A percentile compares a stretch with the other conserved stretches of the same genome.
Conservation (phyloP, 1,139 yeast genomes). For the Pichia norvegensis region DNA sequence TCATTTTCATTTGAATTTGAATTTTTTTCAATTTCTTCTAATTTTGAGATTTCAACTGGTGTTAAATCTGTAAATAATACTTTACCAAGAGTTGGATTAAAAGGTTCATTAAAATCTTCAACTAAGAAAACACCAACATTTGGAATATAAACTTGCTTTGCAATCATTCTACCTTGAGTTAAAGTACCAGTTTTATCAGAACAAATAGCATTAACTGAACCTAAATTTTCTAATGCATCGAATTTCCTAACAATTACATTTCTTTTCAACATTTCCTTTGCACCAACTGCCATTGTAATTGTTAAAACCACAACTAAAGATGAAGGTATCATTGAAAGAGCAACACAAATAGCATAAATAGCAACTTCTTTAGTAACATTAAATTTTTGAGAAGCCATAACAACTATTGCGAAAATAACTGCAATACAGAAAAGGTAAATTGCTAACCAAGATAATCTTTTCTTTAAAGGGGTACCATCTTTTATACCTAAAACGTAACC, state of each 20-base stretch:
- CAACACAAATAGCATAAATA: constrained; percentile 76
- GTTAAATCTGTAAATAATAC: constrained; percentile 36
- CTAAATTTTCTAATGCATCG: constrained; percentile 73
- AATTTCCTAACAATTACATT: constrained; percentile 71
- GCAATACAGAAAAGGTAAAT: constrained; percentile 62
- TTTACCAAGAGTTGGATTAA: constrained; percentile 63
- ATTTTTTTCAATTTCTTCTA: constrained; percentile 33
- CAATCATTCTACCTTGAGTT: constrained; percentile 75
- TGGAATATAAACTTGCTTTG: constrained; percentile 72
- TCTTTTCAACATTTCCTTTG: constrained; percentile 65
- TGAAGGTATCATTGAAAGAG: constrained; percentile 78
- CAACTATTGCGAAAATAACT: constrained; percentile 67
- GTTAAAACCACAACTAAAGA: constrained; percentile 74
- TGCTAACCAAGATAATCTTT: constrained; percentile 63
- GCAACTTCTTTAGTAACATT: constrained; percentile 64
- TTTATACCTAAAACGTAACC: constrained; percentile 69
- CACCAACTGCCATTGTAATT: constrained; percentile 82
- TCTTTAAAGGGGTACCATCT: constrained; percentile 71
- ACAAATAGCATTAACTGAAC: constrained; percentile 75
- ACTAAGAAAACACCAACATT: constrained; percentile 59
- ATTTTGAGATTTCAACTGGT: constrained; percentile 34
- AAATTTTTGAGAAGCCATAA: constrained; percentile 71
- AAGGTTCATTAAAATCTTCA: constrained; percentile 56
- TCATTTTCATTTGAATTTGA: not conserved
- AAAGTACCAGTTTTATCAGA: constrained; percentile 81